Conservation (phyloP, 1,284 basidiomycete genomes). For the Kalmanozyma brasiliensis region DNA sequence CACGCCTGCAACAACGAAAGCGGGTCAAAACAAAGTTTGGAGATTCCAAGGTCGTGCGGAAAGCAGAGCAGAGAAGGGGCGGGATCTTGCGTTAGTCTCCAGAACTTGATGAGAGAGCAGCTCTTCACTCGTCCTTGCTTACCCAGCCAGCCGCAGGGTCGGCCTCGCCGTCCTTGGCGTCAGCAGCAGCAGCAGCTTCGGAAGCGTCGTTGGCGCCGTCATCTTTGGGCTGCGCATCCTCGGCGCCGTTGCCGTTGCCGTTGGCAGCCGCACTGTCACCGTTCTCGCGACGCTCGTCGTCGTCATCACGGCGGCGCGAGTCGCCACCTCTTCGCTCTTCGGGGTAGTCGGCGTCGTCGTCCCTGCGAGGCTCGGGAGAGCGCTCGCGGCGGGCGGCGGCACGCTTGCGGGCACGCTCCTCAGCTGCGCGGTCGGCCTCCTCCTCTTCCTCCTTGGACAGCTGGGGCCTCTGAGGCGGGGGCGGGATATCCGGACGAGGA, state of each 20-base stretch:
- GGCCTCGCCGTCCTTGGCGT: slow-evolving; percentile 7
- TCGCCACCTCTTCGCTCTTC: slow-evolving; percentile 30
- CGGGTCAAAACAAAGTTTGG: not conserved
- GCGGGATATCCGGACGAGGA: slow-evolving; percentile 18
- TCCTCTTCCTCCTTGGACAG: slow-evolving; percentile 42
- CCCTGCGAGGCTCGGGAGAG: slow-evolving; percentile 40
- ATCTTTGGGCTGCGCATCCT: slow-evolving; percentile 16
- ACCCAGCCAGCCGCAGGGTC: slow-evolving; percentile 16
- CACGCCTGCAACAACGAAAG: not conserved
- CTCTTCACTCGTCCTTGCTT: slow-evolving; percentile 10
- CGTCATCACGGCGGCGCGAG: slow-evolving; percentile 32
- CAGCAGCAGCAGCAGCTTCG: slow-evolving; percentile 8
- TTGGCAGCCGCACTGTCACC: slow-evolving; percentile 19
- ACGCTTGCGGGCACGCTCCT: slow-evolving; percentile 45
- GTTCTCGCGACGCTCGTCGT: slow-evolving; percentile 32
- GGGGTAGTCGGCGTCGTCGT: slow-evolving; percentile 38
- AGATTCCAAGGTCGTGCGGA: no score
- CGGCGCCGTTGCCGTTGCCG: slow-evolving; percentile 18
- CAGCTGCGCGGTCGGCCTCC: slow-evolving; percentile 48
- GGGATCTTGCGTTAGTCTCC: slow-evolving; percentile 15
- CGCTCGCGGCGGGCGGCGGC: slow-evolving; percentile 40
- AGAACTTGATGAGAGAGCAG: not conserved
- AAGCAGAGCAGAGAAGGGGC: not conserved
- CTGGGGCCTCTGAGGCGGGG: slow-evolving; percentile 23
- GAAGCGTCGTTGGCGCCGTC: slow-evolving; percentile 10